Conservation (phyloP, 371 early-diverging fungal genomes). For the Actinomucor elegans region DNA sequence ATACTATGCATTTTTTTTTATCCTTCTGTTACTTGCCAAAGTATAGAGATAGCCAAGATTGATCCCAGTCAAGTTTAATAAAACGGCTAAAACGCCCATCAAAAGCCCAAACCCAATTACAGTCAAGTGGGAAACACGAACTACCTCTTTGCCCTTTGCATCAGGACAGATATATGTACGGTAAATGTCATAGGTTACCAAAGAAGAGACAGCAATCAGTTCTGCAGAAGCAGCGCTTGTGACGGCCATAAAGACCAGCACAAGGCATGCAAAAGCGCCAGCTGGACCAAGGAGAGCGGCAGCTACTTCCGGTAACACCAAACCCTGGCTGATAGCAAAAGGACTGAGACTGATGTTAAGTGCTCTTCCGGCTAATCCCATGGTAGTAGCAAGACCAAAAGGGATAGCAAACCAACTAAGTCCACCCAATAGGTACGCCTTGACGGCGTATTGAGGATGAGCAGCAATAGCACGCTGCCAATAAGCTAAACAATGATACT, state of each 20-base stretch:
- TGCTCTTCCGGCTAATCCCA: conserved; percentile 68
- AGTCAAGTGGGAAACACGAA: conserved; percentile 57
- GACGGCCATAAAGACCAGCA: conserved; percentile 73
- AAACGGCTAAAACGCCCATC: conserved; percentile 65
- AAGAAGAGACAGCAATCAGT: conserved; percentile 69
- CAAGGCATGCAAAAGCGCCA: conserved; percentile 62
- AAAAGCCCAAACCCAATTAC: conserved; percentile 62
- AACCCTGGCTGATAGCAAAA: conserved; percentile 58
- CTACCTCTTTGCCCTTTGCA: conserved; percentile 59
- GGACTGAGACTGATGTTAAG: conserved; percentile 52
- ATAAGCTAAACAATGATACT: conserved; percentile 24
- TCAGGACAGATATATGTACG: conserved; percentile 65
- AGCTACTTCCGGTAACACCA: conserved; percentile 67
- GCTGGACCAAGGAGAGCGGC: conserved; percentile 57
- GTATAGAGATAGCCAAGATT: conserved; percentile 66
- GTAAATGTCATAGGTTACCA: conserved; percentile 69
- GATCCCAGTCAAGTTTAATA: conserved; percentile 62
- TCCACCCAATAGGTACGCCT: conserved; percentile 69
- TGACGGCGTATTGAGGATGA: conserved; percentile 64
- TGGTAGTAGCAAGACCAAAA: conserved; percentile 68
- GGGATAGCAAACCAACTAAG: conserved; percentile 75
- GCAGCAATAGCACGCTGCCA: conserved; percentile 76
- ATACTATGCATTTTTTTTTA: too few species aligned
- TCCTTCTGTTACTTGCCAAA: conserved; percentile 26
- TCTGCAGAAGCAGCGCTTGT: conserved; percentile 70